Base-by-base conservation (phyloP, 129 eudicot genomes). In the Lonicera japonica region DNA sequence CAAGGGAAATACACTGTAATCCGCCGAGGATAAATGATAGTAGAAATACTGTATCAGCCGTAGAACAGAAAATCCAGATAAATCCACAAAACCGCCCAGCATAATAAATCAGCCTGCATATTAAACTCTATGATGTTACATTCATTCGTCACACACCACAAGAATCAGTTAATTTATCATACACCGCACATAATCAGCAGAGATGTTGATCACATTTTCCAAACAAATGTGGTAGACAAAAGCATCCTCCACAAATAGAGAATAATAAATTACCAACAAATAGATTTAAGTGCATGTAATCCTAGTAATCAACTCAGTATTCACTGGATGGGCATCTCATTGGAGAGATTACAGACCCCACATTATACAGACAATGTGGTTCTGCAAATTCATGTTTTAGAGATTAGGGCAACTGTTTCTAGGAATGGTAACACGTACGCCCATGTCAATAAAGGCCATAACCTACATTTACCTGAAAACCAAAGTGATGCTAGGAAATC, bases 41-140 rank as follows among this genome's bases (percentile, higher is more conserved):
- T 71, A 53, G 64, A 39, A 68, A 57, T 67, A 24, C 70, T 9
- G 72, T 73, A 72, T 25, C 59, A 48, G 73, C 71, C 64, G 66
- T 69, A 38, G 14, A 12, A 53, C 43, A 60, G 63, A 69, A 54
- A 55, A n/a, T n/a, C n/a, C n/a, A n/a, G n/a, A n/a, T n/a, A n/a
- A 72, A 54, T 80, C 64, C 77, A 69, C 66, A 48, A 38, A 36
- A 72, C 53, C 64, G 73, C 54, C 70, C 76, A 56, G 64, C 74
- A 72, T 59, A 64, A 56, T 34, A 69, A 18, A 58, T 48, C 40
- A 64, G 15, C 60, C 74, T 74, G 73, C 77, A 64, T 63, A 21
- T 34, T 47, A 58, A 36, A 36, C 69, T 4, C 25, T 0, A 16
- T 53, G 21, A 52, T 6, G 6, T 29, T 34, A 52, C 12, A 51